Conservation (phyloP, 1,139 yeast species). For the Hansenula sp. region DNA sequence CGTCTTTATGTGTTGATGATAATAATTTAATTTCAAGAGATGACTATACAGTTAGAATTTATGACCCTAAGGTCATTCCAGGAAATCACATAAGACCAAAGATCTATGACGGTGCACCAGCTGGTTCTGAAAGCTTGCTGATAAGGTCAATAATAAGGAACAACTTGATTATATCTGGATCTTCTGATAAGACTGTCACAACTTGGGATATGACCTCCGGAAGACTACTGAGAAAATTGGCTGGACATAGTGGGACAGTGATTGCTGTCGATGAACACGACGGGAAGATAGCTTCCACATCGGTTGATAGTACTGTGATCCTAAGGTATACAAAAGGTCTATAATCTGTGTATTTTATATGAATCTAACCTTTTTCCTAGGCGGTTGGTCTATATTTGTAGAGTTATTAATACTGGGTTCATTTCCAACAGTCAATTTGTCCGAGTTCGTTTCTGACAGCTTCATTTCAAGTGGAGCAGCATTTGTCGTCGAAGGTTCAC, state of each 20-base stretch:
- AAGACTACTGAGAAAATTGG: constrained; percentile 41
- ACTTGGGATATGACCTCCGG: constrained; percentile 60
- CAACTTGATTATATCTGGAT: constrained; percentile 49
- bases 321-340: constrained; percentile 28
- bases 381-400: constrained; percentile 16
- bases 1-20: constrained; percentile 48
- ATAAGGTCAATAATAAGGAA: constrained; percentile 39
- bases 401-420: background rate
- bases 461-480: too few relatives aligned
- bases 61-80: constrained; percentile 33
- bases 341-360: background rate
- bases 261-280: constrained; percentile 52
- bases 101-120: constrained; percentile 56
- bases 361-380: constrained; percentile 24
- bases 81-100: constrained; percentile 25
- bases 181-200: constrained; percentile 56
- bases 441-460: background rate
- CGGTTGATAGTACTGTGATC: constrained; percentile 48
- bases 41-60: constrained; percentile 54
- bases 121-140: constrained; percentile 50
- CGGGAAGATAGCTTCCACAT: constrained; percentile 39
- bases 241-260: constrained; percentile 63
- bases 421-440: too few relatives aligned
- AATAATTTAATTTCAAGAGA: constrained; percentile 50
- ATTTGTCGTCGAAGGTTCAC: background rate